Base-by-base conservation (phyloP, 345 rosid genomes). In the Zanthoxylum bungeanum region DNA sequence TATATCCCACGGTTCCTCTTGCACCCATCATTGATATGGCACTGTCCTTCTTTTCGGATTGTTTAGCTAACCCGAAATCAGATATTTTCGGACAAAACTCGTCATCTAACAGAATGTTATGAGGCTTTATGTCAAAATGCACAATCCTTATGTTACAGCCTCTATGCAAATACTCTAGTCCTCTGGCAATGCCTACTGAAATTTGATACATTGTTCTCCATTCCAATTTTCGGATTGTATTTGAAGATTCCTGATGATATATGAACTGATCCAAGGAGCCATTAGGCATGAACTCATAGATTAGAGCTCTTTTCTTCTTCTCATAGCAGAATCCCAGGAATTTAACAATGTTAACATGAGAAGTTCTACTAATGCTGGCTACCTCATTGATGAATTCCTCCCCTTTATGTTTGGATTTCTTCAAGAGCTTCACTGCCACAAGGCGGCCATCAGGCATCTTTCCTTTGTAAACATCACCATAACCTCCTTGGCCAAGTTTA, bases 111-210 rank as follows among this genome's bases (percentile, higher is more conserved):
- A 85, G 73, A 14, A 85, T 73, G 51, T 83, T 87, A 0, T 85
- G 80, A n/a, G 87, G 89, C 39, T 87, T 84, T 7, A 80, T 83
- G 39, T 85, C 86, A 11, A 85, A 80, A 56, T 87, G 87, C 28
- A 87, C 55, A 16, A 85, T 87, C 69, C 81, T 81, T 11, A 80
- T 78, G 62, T 62, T 84, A 74, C 92, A 87, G 16, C 89, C 89
- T 8, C 73, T 3, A 55, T 85, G 92, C 7, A 85, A 77, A 49
- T 87, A 84, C 73, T 87, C 87, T 25, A 82, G 69, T 61, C 91
- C 88, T 68, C 83, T 75, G 31, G 85, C 87, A 24, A 84, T 60
- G 0, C 88, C 85, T 1, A 76, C 3, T 0, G 72, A 76, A 2
- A 84, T 78, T 19, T 57, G 34, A 33, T 49, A 71, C 19, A 82